Evolutionary conservation across 805 yeast genomes (phyloP).

Genomic region (Ogataea wickerhamii): DNA sequence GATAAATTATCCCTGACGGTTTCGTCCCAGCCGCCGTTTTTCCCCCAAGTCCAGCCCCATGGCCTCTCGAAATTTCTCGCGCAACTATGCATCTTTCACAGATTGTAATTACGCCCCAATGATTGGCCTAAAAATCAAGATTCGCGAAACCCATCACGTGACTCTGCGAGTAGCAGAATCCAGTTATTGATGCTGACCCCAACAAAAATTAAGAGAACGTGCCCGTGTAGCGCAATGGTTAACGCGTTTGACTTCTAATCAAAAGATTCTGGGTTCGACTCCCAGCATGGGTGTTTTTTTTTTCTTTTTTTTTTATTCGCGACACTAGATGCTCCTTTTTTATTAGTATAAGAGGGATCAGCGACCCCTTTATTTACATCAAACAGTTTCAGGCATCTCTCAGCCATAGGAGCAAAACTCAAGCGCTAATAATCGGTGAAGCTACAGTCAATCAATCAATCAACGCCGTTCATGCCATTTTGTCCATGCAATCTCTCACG

Average conservation of each 20-base stretch:
- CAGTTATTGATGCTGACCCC: no score
- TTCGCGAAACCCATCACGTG: no score
- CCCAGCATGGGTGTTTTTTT: constrained; percentile 36
- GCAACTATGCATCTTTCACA: neutral
- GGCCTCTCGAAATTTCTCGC: no score
- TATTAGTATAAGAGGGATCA: no score
- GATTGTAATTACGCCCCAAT: neutral
- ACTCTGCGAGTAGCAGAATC: no score
- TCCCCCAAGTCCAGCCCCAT: neutral
- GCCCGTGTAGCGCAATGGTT: constrained; percentile 49
- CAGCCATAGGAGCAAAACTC: no score
- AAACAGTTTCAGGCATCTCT: no score
- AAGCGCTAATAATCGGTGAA: no score
- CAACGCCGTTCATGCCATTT: no score
- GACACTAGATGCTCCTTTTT: neutral
- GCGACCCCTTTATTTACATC: no score
- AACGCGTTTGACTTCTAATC: constrained; percentile 67
- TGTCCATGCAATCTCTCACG: neutral
- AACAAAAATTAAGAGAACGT: neutral
- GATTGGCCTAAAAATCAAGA: neutral
- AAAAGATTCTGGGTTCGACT: constrained; percentile 65
- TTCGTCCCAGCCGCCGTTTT: neutral
- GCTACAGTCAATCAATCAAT: no score
- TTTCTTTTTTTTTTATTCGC: neutral
- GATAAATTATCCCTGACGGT: neutral